These are phyloP conservation scores for Ocimum tenuiflorum DNA, from an alignment of 257 asterid genomes.

Conservation along the genomic window DNA sequence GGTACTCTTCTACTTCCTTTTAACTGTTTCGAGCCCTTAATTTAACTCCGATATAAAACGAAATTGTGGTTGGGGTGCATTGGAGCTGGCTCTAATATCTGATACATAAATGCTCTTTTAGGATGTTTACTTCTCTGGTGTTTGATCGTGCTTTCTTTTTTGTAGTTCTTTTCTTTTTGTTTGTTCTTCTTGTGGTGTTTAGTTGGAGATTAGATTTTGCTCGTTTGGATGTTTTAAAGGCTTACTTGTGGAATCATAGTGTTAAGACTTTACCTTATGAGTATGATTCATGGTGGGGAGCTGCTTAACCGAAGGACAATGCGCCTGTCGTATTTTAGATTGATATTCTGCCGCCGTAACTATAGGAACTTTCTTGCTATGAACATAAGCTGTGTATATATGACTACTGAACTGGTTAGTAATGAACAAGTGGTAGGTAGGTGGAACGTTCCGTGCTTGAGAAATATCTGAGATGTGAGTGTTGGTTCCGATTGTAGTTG, in stretches of 20 bases:
- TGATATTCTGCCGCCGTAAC: neutral
- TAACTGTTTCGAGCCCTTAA: no score
- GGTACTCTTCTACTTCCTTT: slow-evolving; percentile 29
- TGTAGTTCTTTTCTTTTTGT: no score
- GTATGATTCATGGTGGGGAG: neutral
- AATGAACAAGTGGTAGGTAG: neutral
- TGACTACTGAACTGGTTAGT: neutral
- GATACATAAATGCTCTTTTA: no score
- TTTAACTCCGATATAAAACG: no score
- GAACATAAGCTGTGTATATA: neutral
- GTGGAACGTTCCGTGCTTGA: neutral
- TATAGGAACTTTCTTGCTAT: neutral
- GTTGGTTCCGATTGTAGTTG: neutral
- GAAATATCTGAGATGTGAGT: neutral
- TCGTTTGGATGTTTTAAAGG: neutral
- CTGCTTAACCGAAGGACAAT: no score
- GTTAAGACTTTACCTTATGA: no score
- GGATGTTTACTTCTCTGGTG: no score
- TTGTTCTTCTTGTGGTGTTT: no score
- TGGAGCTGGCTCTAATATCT: no score
- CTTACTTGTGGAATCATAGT: neutral
- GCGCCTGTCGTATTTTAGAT: neutral
- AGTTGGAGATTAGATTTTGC: neutral
- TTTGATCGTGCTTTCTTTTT: neutral
- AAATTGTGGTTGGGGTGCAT: no score